These are phyloP conservation scores for Coemansia sp. DNA, from an alignment of 192 early-diverging fungal genomes.

Conservation along the genomic window DNA sequence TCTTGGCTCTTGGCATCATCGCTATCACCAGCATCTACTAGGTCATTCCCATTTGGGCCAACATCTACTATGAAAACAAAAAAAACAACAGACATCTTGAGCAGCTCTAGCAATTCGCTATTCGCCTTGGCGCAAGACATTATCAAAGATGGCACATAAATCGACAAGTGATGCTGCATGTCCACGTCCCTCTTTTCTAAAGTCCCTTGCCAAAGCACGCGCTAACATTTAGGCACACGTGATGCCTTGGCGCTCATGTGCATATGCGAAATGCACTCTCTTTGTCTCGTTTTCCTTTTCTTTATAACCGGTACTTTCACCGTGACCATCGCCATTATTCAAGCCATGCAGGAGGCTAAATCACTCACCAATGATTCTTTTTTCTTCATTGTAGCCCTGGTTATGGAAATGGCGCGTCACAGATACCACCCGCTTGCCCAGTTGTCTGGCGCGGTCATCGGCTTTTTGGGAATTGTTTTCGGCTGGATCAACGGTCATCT, in stretches of 20 bases:
- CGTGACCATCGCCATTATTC: neutral
- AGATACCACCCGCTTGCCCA: constrained; percentile 59
- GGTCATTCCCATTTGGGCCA: no score
- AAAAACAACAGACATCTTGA: no score
- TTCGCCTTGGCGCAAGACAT: no score
- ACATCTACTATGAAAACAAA: no score
- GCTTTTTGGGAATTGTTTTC: constrained; percentile 58
- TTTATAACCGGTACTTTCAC: neutral
- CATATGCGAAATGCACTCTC: neutral
- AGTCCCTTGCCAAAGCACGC: neutral
- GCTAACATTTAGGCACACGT: neutral
- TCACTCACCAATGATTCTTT: neutral
- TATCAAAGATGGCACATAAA: no score
- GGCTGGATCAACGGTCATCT: constrained; percentile 59
- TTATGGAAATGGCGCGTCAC: constrained; percentile 56
- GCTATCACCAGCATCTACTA: neutral
- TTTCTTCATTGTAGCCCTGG: constrained; percentile 40
- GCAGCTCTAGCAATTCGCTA: no score
- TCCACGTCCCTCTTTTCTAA: neutral
- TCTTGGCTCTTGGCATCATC: constrained; percentile 4
- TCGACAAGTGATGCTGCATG: no score
- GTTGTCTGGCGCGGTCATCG: constrained; percentile 47
- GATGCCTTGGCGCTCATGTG: neutral
- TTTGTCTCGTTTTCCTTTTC: neutral
- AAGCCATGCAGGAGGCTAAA: constrained; percentile 1